phyloP scores from a whole-genome alignment of 2,329 filamentous ascomycete genomes.

The Alternaria dauci region DNA sequence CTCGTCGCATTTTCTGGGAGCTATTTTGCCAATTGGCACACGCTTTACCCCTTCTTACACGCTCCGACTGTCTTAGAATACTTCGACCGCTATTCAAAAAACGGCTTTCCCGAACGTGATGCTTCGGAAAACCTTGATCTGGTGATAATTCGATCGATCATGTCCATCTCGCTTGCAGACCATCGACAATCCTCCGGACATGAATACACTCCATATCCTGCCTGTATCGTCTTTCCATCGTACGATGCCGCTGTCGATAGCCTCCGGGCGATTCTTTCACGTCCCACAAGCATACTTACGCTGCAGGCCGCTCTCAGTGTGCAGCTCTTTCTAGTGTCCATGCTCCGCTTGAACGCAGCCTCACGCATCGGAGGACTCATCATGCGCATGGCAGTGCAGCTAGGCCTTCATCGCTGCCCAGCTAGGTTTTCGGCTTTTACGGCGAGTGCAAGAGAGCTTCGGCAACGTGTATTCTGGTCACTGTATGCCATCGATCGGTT shows the following conservation, averaged over 20 bases:
- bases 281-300: constrained; percentile 56
- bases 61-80: constrained; percentile 60
- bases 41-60: constrained; percentile 65
- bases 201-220: constrained; percentile 49
- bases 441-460: constrained; percentile 56
- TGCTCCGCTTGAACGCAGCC: constrained; percentile 65
- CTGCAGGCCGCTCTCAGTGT: constrained; percentile 62
- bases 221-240: constrained; percentile 57
- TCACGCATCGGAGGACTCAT: constrained; percentile 65
- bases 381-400: constrained; percentile 64
- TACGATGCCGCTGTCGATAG: constrained; percentile 61
- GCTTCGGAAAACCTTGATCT: constrained; percentile 43
- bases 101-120: constrained; percentile 41
- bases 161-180: constrained; percentile 65
- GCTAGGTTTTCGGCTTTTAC: constrained; percentile 62
- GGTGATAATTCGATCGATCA: constrained; percentile 58
- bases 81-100: constrained; percentile 56
- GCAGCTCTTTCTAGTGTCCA: constrained; percentile 64
- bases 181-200: constrained; percentile 53
- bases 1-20: constrained; percentile 60
- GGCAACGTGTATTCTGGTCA: constrained; percentile 65
- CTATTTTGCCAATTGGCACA: constrained; percentile 68
- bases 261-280: constrained; percentile 57
- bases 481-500: constrained; percentile 65
- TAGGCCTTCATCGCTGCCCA: constrained; percentile 67